A percentile compares a stretch with the other conserved stretches of the same genome.
Evolutionary conservation across 768 basidiomycete species (phyloP).

Genomic region (Lactifluus echinatus): DNA sequence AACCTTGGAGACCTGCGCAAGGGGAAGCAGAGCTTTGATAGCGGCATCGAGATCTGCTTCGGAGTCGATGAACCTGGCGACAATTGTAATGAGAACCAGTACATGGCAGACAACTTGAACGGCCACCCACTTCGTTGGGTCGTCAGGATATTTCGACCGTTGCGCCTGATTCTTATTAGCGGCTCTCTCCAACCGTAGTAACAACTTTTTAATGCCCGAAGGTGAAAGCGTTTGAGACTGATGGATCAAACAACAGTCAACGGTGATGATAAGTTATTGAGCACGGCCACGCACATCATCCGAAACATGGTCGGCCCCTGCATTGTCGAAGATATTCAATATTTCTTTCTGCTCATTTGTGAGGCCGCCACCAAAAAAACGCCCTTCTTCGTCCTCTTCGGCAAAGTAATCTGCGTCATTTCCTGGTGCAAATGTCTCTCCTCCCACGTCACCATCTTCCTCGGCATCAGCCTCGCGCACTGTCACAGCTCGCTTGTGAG

Average conservation of each 20-base stretch:
- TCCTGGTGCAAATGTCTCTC: slow-evolving; percentile 64
- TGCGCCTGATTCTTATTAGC: slow-evolving; percentile 94
- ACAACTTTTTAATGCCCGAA: slow-evolving; percentile 58
- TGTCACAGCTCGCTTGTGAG: slow-evolving; percentile 36
- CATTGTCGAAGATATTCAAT: slow-evolving; percentile 83
- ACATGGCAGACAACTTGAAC: neutral
- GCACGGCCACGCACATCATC: slow-evolving; percentile 50
- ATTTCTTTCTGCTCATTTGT: slow-evolving; percentile 93
- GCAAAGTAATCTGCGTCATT: slow-evolving; percentile 84
- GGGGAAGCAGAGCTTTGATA: slow-evolving; percentile 78
- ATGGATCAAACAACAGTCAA: neutral
- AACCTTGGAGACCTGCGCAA: slow-evolving; percentile 73
- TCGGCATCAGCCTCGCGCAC: slow-evolving; percentile 61
- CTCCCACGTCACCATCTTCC: slow-evolving; percentile 28
- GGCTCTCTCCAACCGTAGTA: slow-evolving; percentile 79
- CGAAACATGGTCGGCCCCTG: slow-evolving; percentile 50
- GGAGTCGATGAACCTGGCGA: slow-evolving; percentile 89
- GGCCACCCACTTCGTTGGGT: slow-evolving; percentile 75
- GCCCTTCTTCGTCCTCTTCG: slow-evolving; percentile 87
- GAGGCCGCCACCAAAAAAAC: slow-evolving; percentile 91
- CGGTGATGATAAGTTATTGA: neutral
- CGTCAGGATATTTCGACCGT: slow-evolving; percentile 88
- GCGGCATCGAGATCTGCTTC: slow-evolving; percentile 90
- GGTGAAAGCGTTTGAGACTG: slow-evolving; percentile 63
- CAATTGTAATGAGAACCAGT: slow-evolving; percentile 8